Evolutionary conservation across 176 grass and related monocot species (phyloP).

Genomic region (Eremochloa ophiuroides): DNA sequence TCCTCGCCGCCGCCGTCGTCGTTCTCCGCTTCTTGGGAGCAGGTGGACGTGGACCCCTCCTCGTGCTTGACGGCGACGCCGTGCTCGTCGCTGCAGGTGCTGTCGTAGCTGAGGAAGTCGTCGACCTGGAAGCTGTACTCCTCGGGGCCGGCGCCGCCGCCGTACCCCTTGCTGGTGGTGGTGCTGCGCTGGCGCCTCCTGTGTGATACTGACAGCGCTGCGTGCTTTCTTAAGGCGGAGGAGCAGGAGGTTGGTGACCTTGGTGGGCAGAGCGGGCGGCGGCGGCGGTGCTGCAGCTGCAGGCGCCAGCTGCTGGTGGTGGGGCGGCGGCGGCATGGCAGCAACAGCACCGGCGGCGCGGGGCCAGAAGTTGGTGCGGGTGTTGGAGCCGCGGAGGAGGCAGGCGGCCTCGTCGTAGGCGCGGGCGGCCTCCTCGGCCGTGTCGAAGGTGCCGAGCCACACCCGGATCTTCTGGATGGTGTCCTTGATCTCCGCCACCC

Average conservation of each 20-base stretch:
- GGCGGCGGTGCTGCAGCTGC: too few species aligned
- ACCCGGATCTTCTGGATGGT: slow-evolving; percentile 75
- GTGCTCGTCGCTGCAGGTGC: background rate
- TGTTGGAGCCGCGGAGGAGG: slow-evolving; percentile 75
- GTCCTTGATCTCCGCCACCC: slow-evolving; percentile 91
- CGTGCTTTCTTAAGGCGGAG: slow-evolving; percentile 33
- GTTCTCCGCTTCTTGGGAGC: background rate
- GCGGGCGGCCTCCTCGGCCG: slow-evolving; percentile 40
- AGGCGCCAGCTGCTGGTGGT: background rate
- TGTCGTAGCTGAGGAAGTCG: slow-evolving; percentile 22
- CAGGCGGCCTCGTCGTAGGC: slow-evolving; percentile 73
- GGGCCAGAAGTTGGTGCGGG: slow-evolving; percentile 68
- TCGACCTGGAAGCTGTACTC: slow-evolving; percentile 28
- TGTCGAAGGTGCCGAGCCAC: slow-evolving; percentile 61
- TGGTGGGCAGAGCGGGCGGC: slow-evolving; percentile 17
- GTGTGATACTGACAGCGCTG: background rate
- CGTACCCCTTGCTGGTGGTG: background rate
- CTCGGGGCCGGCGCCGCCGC: background rate
- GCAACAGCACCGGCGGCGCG: background rate
- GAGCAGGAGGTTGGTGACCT: slow-evolving; percentile 30
- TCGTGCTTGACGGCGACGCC: slow-evolving; percentile 22
- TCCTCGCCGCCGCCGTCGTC: slow-evolving; percentile 13
- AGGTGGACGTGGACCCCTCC: slow-evolving; percentile 11
- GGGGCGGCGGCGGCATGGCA: background rate
- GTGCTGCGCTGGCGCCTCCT: background rate